Base-by-base conservation (phyloP, 2,329 filamentous ascomycete genomes). In the Pezizomycotina sp. region DNA sequence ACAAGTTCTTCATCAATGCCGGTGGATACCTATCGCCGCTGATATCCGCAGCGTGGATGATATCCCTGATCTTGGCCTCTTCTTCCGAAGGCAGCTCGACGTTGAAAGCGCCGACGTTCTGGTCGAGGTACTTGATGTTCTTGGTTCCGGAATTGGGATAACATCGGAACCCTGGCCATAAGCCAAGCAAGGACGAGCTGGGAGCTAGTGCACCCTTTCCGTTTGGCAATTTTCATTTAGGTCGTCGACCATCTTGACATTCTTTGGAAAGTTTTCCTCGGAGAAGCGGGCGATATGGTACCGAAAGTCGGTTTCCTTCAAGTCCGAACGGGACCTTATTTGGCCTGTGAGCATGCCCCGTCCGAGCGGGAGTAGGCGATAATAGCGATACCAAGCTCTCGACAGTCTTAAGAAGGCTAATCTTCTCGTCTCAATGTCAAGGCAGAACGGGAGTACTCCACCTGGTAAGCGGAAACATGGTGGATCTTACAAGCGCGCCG, bases 141-240 rank as follows among this genome's bases (percentile, higher is more conserved):
- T 61, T 65, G 0, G 64, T 68, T 2, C 65, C 0, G 62, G 68
- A 32, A 67, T 77, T 0, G 74, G 68, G 48, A 71, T 64, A 31
- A 77, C 59, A 46, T 73, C 66, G 2, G 65, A 60, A 0, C 68
- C 68, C 48, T 76, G 70, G 63, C 63, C 45, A 73, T 48, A 37
- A 77, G 47, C 71, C 73, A 78, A 0, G 72, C 72, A 18, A 77
- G 57, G 1, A 68, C 65, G 20, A 79, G 51, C 50, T 79, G 66
- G 1, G 60, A 61, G 0, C 68, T 47, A 0, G 71, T 72, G 28
- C 59, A 61, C 51, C 58, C 62, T 55, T 77, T 74, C 43, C 56
- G 58, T 26, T 61, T 55, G 0, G 68, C 69, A 4, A 74, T 49
- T 4, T 50, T n/a, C 56, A 3, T 55, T 52, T 37, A 76, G 60